Base-by-base conservation (phyloP, 345 rosid species). In the Camelina neglecta region DNA sequence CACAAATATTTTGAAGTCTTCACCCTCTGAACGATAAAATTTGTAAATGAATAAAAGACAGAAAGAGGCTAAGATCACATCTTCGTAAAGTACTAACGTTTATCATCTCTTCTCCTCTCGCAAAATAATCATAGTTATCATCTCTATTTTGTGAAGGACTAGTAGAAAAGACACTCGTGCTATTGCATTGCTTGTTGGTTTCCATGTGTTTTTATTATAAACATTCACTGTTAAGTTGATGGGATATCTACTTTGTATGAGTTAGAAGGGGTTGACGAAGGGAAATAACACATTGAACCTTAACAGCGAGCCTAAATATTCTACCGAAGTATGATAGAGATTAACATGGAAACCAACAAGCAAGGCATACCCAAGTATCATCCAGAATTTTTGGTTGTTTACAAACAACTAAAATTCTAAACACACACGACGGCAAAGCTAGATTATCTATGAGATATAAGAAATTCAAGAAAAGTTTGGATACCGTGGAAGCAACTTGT, bases 401-500 rank as follows among this genome's bases (percentile, higher is more conserved):
- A 56, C 38, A 26, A 63, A 36, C 60, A 39, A 70, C 51, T 70
- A 26, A 36, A 56, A 47, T 45, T 9, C 45, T 11, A 42, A n/a
- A 55, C 33, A 56, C 26, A 29, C 53, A 64, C 8, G 0, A 24
- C 41, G 44, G 70, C 35, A 75, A 56, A 65, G 57, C 67, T 47
- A 63, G 44, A 24, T 44, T 55, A 61, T 61, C 49, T 21, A 55
- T 60, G 9, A 44, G 59, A 75, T 60, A 29, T 56, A 64, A 36
- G 72, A 74, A 20, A 64, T 8, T 64, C n/a, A 53, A 75, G 81
- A 75, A 50, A 74, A 66, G 20, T 44, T 15, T 68, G 72, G 51
- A 60, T 94, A 94, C 98, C 97, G 80, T 79, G 96, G 91, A 71
- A 94, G 85, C 73, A 92, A 72, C 75, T 84, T 86, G 69, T 71